Percentiles rank a stretch among this genome's conserved stretches.
Conservation (phyloP, 2,329 filamentous ascomycete genomes). For the Tetracladium maxilliforme region DNA sequence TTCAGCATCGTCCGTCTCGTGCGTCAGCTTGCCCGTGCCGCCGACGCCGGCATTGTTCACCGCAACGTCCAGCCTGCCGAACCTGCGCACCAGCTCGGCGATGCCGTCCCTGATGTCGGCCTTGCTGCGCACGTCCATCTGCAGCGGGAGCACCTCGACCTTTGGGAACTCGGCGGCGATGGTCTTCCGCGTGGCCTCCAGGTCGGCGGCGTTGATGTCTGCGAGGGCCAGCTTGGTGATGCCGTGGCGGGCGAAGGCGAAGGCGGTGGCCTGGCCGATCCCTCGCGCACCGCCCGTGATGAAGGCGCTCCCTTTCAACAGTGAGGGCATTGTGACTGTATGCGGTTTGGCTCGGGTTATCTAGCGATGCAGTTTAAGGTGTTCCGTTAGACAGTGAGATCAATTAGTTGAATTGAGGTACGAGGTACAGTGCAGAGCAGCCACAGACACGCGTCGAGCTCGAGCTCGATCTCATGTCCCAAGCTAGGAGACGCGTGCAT, state of each 20-base stretch:
- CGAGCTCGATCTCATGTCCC: no score
- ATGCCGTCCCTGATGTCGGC: conserved; percentile 26
- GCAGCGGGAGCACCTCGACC: conserved; percentile 22
- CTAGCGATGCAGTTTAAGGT: no score
- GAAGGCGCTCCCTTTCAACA: conserved; percentile 29
- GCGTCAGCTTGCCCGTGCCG: conserved; percentile 23
- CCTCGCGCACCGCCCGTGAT: conserved; percentile 34
- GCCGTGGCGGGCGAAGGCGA: conserved; percentile 30
- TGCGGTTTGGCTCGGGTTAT: no score
- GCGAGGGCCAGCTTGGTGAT: conserved; percentile 28
- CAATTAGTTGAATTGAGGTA: no score
- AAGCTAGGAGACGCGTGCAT: no score
- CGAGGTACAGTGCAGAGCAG: no score
- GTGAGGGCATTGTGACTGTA: conserved; percentile 19
- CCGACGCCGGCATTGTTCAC: conserved; percentile 39
- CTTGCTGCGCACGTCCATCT: conserved; percentile 29
- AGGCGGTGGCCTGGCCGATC: conserved; percentile 30
- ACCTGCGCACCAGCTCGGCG: conserved; percentile 21
- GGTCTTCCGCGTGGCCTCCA: conserved; percentile 15
- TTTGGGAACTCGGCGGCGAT: conserved; percentile 21
- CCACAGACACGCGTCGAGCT: no score
- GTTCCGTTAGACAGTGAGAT: no score
- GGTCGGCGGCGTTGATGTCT: conserved; percentile 22
- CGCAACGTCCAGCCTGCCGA: conserved; percentile 38
- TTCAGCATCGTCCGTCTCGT: conserved; percentile 27